A percentile compares a stretch with the other conserved stretches of the same genome.
These are phyloP conservation scores for Clausena lansium DNA, from an alignment of 345 rosid species.

Conservation along the genomic window DNA sequence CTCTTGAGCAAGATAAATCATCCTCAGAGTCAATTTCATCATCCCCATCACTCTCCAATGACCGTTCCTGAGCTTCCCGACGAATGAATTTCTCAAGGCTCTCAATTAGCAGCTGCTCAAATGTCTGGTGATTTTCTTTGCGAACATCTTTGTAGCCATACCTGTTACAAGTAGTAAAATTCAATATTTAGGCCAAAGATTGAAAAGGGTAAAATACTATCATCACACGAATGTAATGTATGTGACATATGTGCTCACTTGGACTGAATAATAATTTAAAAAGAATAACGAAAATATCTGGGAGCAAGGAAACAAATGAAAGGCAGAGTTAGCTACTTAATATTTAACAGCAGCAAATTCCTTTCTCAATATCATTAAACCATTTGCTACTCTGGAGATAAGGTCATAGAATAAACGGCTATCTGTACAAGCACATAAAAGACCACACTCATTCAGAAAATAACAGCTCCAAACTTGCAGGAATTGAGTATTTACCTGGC, in stretches of 20 bases:
- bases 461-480: not conserved
- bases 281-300: not conserved
- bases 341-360: not conserved
- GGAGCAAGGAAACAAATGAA: not conserved
- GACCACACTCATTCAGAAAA: not conserved
- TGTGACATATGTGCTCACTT: not conserved
- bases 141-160: constrained; percentile 96
- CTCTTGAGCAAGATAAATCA: constrained; percentile 47
- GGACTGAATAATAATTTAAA: not conserved
- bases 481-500: constrained; percentile 61
- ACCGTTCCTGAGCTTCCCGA: constrained; percentile 90
- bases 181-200: constrained; percentile 3
- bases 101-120: constrained; percentile 95
- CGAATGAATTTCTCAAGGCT: constrained; percentile 97
- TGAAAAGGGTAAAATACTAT: no score
- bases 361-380: not conserved
- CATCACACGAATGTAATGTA: no score
- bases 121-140: constrained; percentile 92
- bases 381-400: not conserved
- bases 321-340: not conserved
- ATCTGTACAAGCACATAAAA: not conserved
- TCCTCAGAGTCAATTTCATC: constrained; percentile 66
- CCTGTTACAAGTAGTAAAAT: constrained; percentile 38
- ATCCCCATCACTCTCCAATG: constrained; percentile 84
- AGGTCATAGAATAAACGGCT: not conserved